phyloP scores from a whole-genome alignment of 768 basidiomycete genomes.

The Russula lepida region DNA sequence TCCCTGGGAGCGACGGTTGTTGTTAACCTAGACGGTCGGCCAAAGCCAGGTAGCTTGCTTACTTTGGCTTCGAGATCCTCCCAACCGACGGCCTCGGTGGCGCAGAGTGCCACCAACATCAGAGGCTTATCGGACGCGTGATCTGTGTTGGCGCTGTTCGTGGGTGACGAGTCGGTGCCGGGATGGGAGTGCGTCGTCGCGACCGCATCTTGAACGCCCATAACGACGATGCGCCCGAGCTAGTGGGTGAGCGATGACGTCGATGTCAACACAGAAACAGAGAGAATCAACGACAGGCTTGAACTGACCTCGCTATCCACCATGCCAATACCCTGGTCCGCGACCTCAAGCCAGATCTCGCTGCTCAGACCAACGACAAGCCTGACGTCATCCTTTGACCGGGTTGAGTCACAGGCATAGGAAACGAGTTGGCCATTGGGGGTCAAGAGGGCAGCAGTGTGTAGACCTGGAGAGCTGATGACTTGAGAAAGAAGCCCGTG shows the following conservation, averaged over 20 bases:
- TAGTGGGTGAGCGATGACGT: conserved; percentile 23
- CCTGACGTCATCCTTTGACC: conserved; percentile 65
- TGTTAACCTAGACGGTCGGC: background rate
- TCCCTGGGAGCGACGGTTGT: conserved; percentile 22
- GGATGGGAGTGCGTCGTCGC: background rate
- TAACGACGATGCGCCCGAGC: conserved; percentile 64
- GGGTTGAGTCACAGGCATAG: conserved; percentile 44
- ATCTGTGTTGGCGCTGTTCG: conserved; percentile 8
- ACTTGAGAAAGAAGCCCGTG: conserved; percentile 58
- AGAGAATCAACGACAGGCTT: background rate
- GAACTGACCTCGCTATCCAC: conserved; percentile 68
- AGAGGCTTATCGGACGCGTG: conserved; percentile 37
- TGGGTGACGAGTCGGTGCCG: conserved; percentile 21
- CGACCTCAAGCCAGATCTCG: conserved; percentile 74
- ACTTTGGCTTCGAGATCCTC: conserved; percentile 58
- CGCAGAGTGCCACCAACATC: conserved; percentile 63
- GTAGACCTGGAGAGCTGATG: conserved; percentile 50
- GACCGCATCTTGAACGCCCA: conserved; percentile 45
- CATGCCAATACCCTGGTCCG: conserved; percentile 56
- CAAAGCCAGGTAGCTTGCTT: conserved; percentile 16
- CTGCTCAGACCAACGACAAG: conserved; percentile 63
- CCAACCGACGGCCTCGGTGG: conserved; percentile 55
- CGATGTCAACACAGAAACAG: background rate
- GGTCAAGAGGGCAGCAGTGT: conserved; percentile 65
- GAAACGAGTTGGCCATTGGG: conserved; percentile 70